Percentiles rank a stretch among this genome's conserved stretches.
Conservation (phyloP, 129 eudicot species). For the Ambrosia trifida region DNA sequence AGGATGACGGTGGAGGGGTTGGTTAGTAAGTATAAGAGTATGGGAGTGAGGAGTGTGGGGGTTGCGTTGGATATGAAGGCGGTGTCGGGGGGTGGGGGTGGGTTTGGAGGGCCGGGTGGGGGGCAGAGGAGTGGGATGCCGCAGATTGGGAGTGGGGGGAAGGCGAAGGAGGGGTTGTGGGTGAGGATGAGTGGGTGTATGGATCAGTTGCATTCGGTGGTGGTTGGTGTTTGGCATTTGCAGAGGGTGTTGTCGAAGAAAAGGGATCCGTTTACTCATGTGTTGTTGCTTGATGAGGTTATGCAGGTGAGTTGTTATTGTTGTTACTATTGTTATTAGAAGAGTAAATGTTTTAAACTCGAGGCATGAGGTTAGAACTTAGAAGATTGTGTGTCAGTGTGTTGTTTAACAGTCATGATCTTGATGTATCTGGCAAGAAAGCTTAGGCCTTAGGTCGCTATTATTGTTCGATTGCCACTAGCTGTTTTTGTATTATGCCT, state of each 20-base stretch:
- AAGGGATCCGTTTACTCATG: conserved; percentile 94
- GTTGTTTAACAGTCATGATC: conserved; percentile 14
- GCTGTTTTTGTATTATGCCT: background rate
- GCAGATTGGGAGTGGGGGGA: conserved; percentile 70
- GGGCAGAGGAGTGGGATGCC: conserved; percentile 89
- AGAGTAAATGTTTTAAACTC: conserved; percentile 1
- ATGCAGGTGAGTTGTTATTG: conserved; percentile 55
- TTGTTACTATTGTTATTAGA: background rate
- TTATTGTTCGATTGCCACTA: conserved; percentile 1
- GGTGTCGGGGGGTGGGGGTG: conserved; percentile 44
- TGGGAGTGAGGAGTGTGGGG: conserved; percentile 65
- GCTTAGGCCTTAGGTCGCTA: background rate
- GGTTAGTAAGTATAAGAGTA: conserved; percentile 63
- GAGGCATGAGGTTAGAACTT: background rate
- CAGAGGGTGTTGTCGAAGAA: conserved; percentile 98
- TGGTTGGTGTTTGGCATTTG: conserved; percentile 91
- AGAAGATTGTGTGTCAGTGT: background rate
- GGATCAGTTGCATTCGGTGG: conserved; percentile 88
- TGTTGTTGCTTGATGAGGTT: conserved; percentile 83
- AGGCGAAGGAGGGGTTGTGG: conserved; percentile 90
- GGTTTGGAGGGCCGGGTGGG: conserved; percentile 83
- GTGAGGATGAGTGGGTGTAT: conserved; percentile 83
- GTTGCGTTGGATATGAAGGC: conserved; percentile 91
- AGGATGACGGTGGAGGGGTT: conserved; percentile 67
- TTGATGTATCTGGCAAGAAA: background rate